Percentiles rank a stretch among this genome's conserved stretches.
Evolutionary conservation across 2,329 filamentous ascomycete species (phyloP).

Genomic region (Penicillium sp.): DNA sequence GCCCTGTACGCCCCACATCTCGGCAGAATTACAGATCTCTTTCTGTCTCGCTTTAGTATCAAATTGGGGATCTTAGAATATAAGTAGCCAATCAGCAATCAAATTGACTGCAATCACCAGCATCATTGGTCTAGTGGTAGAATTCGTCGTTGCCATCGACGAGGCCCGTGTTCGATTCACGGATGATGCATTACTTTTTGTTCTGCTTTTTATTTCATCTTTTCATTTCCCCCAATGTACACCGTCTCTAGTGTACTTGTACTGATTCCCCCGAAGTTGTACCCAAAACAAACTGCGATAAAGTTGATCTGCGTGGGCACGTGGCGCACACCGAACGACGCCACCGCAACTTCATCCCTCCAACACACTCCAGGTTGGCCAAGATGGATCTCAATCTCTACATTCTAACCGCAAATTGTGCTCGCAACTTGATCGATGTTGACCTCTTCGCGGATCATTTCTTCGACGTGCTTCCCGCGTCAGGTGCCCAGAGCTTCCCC

Average conservation of each 20-base stretch:
- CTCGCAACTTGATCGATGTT: constrained; percentile 64
- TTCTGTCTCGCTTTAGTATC: too few species aligned
- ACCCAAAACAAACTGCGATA: constrained; percentile 1
- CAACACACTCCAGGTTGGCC: neutral
- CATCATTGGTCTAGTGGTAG: constrained; percentile 46
- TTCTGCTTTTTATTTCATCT: neutral
- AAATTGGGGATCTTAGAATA: neutral
- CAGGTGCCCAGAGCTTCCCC: constrained; percentile 46
- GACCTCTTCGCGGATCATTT: constrained; percentile 68
- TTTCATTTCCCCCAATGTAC: neutral
- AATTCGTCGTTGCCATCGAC: constrained; percentile 46
- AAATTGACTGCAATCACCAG: constrained; percentile 8
- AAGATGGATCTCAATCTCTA: constrained; percentile 61
- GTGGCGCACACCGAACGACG: constrained; percentile 14
- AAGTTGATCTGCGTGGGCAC: constrained; percentile 7
- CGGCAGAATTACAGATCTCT: too few species aligned
- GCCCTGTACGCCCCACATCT: too few species aligned
- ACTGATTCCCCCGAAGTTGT: neutral
- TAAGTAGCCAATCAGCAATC: constrained; percentile 7
- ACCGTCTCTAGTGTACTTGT: neutral
- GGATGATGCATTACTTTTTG: constrained; percentile 36
- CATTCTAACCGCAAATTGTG: constrained; percentile 87
- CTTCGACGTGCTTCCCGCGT: constrained; percentile 52
- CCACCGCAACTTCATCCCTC: constrained; percentile 11
- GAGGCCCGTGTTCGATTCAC: constrained; percentile 47